Percentiles rank a stretch among this genome's conserved stretches.
These are phyloP conservation scores for Pseudopithomyces chartarum DNA, from an alignment of 2,329 filamentous ascomycete species.

Conservation along the genomic window DNA sequence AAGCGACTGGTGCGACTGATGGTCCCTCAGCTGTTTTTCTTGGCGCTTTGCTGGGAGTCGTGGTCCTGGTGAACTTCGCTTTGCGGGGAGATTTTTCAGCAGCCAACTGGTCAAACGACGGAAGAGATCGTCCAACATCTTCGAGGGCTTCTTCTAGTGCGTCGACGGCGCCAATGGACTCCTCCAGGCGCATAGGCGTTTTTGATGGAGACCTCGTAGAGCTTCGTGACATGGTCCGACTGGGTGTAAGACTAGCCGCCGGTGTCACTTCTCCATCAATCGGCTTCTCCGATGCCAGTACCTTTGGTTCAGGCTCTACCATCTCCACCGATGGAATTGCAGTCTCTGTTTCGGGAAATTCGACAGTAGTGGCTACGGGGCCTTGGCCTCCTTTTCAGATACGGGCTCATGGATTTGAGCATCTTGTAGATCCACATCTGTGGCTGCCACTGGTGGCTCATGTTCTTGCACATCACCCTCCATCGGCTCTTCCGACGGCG, in stretches of 20 bases:
- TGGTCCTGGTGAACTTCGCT: conserved; percentile 13
- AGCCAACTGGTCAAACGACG: conserved; percentile 37
- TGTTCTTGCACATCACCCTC: conserved; percentile 3
- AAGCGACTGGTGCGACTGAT: conserved; percentile 14
- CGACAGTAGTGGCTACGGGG: conserved; percentile 4
- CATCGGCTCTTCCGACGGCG: conserved; percentile 4
- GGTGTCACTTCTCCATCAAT: conserved; percentile 30
- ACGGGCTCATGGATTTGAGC: neutral
- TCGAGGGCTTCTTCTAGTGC: conserved; percentile 58
- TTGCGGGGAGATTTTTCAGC: conserved; percentile 37
- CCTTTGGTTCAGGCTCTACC: conserved; percentile 35
- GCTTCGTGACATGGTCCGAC: conserved; percentile 28
- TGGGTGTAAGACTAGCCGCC: conserved; percentile 23
- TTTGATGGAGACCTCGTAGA: conserved; percentile 25
- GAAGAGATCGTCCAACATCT: conserved; percentile 49
- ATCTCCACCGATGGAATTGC: conserved; percentile 24
- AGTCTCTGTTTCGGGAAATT: conserved; percentile 9
- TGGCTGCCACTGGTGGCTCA: neutral
- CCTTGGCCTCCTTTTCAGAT: neutral
- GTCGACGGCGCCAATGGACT: conserved; percentile 58
- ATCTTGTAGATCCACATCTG: neutral
- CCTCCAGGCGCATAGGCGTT: conserved; percentile 46
- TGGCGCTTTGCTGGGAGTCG: conserved; percentile 8
- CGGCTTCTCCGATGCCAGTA: conserved; percentile 30
- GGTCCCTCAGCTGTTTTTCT: conserved; percentile 6